These are phyloP conservation scores for Purshia tridentata DNA, from an alignment of 306 rosid species.

Conservation along the genomic window DNA sequence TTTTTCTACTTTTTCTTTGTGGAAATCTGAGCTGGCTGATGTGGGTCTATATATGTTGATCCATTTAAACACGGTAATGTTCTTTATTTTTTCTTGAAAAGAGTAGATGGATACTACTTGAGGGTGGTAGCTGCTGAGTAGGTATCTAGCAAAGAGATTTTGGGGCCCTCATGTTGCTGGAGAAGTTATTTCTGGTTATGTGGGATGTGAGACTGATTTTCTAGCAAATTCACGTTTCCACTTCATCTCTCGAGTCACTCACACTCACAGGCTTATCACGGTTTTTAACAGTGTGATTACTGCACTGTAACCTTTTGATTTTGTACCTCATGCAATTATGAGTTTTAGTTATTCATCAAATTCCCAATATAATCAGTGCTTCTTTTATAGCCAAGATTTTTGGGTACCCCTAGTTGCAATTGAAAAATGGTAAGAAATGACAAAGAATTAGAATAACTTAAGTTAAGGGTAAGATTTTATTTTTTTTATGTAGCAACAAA, in stretches of 20 bases:
- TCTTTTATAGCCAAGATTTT: neutral
- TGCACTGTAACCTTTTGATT: neutral
- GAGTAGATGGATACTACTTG: neutral
- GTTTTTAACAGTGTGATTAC: neutral
- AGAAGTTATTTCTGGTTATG: neutral
- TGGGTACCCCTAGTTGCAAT: neutral
- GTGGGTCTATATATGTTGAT: neutral
- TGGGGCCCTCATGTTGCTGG: neutral
- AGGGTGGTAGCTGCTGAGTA: neutral
- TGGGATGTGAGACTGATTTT: neutral
- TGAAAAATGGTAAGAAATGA: too few relatives aligned
- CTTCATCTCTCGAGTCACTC: neutral
- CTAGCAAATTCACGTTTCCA: neutral
- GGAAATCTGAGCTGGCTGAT: neutral
- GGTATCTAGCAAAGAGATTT: neutral
- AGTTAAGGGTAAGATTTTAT: too few relatives aligned
- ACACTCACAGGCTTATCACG: too few relatives aligned
- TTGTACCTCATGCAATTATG: neutral
- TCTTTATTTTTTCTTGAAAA: neutral
- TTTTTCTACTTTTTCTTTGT: neutral
- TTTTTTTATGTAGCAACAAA: too few relatives aligned
- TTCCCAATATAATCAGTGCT: neutral
- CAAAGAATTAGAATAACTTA: too few relatives aligned
- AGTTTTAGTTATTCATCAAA: neutral
- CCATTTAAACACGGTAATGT: conserved; percentile 7